Conservation (phyloP, 805 yeast genomes). For the Candida tammaniensis region DNA sequence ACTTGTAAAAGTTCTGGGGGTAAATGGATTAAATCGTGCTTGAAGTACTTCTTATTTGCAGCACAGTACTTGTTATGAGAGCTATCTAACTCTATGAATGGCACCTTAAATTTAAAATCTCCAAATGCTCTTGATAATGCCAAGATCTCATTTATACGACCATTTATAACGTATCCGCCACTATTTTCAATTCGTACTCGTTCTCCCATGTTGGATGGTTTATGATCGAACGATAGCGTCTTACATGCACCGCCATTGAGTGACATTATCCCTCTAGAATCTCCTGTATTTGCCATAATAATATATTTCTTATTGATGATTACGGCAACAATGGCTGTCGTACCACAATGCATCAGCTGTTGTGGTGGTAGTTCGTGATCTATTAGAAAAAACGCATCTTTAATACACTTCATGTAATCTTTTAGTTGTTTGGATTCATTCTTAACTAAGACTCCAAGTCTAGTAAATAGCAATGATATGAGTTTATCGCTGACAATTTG, state of each 20-base stretch:
- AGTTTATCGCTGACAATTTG: slow-evolving; percentile 47
- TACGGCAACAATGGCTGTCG: slow-evolving; percentile 38
- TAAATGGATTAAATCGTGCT: slow-evolving; percentile 27
- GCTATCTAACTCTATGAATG: slow-evolving; percentile 26
- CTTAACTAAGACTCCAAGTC: slow-evolving; percentile 16
- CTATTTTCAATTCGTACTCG: slow-evolving; percentile 41
- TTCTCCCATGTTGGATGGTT: slow-evolving; percentile 43
- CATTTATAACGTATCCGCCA: slow-evolving; percentile 34
- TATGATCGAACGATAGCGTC: slow-evolving; percentile 44
- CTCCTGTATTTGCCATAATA: slow-evolving; percentile 71
- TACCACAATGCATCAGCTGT: slow-evolving; percentile 36
- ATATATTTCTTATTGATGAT: slow-evolving; percentile 35
- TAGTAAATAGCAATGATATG: slow-evolving; percentile 32
- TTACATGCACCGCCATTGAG: slow-evolving; percentile 57
- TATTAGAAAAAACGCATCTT: slow-evolving; percentile 34
- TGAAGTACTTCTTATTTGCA: slow-evolving; percentile 17
- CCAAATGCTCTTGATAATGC: slow-evolving; percentile 47
- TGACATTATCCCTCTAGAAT: slow-evolving; percentile 64
- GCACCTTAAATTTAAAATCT: slow-evolving; percentile 41
- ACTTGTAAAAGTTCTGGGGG: slow-evolving; percentile 46
- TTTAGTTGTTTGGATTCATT: slow-evolving; percentile 9
- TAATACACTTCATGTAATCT: slow-evolving; percentile 21
- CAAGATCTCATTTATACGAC: slow-evolving; percentile 41
- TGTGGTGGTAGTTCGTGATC: slow-evolving; percentile 29
- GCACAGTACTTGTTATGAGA: slow-evolving; percentile 31